phyloP scores from a whole-genome alignment of 306 rosid genomes.

The Abrus pulchellus region DNA sequence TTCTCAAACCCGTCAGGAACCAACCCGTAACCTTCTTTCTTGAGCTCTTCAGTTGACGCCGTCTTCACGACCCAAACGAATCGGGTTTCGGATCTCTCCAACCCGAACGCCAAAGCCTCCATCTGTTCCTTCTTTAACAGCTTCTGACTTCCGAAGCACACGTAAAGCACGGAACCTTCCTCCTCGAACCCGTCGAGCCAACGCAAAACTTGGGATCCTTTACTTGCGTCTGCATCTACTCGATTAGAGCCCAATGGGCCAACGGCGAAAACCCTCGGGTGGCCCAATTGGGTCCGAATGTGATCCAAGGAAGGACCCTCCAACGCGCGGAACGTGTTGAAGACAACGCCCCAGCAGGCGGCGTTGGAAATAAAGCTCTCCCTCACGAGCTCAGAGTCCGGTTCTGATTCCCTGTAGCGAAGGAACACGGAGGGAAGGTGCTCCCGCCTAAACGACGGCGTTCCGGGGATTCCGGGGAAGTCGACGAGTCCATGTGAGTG shows the following conservation, averaged over 20 bases:
- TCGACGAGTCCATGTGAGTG: conserved; percentile 16
- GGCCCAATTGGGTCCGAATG: not conserved
- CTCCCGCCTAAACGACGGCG: conserved; percentile 57
- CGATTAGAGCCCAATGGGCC: conserved; percentile 57
- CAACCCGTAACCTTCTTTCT: conserved; percentile 43
- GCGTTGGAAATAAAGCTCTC: conserved; percentile 46
- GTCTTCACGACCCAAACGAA: conserved; percentile 73
- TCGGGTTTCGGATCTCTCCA: conserved; percentile 55
- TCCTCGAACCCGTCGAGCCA: conserved; percentile 59
- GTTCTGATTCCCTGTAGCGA: conserved; percentile 52
- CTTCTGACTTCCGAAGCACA: conserved; percentile 86
- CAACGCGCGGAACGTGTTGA: conserved; percentile 54
- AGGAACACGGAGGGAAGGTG: conserved; percentile 60
- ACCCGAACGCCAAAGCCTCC: conserved; percentile 75
- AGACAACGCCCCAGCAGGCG: conserved; percentile 58
- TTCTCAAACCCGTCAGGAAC: conserved; percentile 65
- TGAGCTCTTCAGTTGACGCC: conserved; percentile 31
- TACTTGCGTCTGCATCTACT: not conserved
- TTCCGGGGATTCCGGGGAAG: conserved; percentile 47
- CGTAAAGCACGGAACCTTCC: conserved; percentile 70
- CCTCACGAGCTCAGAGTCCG: conserved; percentile 56
- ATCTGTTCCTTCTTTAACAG: conserved; percentile 56
- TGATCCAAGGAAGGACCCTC: conserved; percentile 57
- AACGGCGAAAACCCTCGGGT: conserved; percentile 47
- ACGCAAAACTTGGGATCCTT: not conserved